Evolutionary conservation across 108 stramenopile species (phyloP), one percentile per base, ranked within the genome.

Genomic region (Nitzschia sp.): DNA sequence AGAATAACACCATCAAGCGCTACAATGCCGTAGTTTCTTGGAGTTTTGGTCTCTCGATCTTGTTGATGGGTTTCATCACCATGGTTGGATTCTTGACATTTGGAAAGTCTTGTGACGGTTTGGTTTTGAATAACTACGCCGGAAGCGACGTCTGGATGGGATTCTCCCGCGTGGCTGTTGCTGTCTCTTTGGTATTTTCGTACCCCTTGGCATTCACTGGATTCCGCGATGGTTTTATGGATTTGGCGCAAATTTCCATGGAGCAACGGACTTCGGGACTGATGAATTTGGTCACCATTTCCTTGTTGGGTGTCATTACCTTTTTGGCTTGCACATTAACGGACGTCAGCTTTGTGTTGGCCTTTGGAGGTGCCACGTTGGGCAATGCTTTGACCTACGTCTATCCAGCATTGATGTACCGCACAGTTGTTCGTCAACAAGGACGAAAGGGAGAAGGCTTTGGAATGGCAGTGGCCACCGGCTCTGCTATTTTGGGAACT

Each of bases 51-150:
- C 82, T 88, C 72, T 75, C 84, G 28, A 93, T 95, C 47, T 30
- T 79, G 19, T 26, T 88, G 19, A 81, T 89, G 74, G 78, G 84
- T 31, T 94, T 87, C 74, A 88, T 90, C 66, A 88, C 91, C 11
- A 78, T 81, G 42, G 78, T 93, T 72, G 96, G 95, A 24, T 97
- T 95, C 72, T 70, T 95, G 8, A 97, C 96, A 9, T 98, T 98
- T 74, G 98, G 97, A 63, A 82, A 76, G 28, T 72, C 80, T 8
- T 76, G 87, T 59, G 64, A 82, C 59, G 96, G 98, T 28, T 76
- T 99, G 47, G 90, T 98, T 47, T 74, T 99, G 68, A 98, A 97
- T 80, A 98, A 97, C 68, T 99, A 96, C 70, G 87, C 95, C 5
- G 80, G 72, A 36, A 84, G 83, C 32, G 98, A 99, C 85, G 42